Evolutionary conservation across 2,329 filamentous ascomycete species (phyloP), one percentile per base, ranked within the genome.

Genomic region (Claviceps maximensis): DNA sequence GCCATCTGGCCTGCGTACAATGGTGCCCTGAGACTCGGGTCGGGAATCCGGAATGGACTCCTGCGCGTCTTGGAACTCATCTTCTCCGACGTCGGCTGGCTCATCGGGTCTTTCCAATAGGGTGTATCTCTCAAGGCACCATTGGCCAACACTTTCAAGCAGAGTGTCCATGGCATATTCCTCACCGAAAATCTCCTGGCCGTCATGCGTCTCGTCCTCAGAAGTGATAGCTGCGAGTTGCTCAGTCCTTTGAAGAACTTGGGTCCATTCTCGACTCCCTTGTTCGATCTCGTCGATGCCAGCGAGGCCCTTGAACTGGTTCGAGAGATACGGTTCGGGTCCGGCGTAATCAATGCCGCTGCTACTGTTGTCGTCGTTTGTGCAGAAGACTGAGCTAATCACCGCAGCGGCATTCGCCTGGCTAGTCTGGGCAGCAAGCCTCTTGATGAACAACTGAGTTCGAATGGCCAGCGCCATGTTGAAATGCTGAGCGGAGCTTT

Each of bases 381-480:
- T 51, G 53, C 66, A 69, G 42, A 72, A 70, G 7, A 63, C 58
- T 3, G 57, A 54, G 19, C 62, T 63, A 27, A 69, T 60, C 12
- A 60, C 50, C 2, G 57, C 52, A 5, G 52, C 55, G 17, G 57
- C 53, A 36, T 60, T 53, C 3, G 33, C 53, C 4, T 61, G 53
- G 3, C 33, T 31, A 0, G 47, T 49, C 6, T 50, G 47, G 1
- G 27, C 46, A 6, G 59, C 59, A 2, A 69, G 54, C 1, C 38
- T 47, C 44, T 65, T 61, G 21, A 74, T 64, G 45, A 66, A 58
- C 40, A 60, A 58, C 49, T 65, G 63, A 0, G 68, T 71, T 45
- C 71, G 70, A 27, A 74, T 64, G 4, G 65, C 59, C 25, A 74
- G 57, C 2, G 65, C 65, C 8, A 68, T 55, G 3, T 62, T 42